These are phyloP conservation scores for Aristolochia contorta DNA, from an alignment of 164 flowering plant species.

Conservation along the genomic window DNA sequence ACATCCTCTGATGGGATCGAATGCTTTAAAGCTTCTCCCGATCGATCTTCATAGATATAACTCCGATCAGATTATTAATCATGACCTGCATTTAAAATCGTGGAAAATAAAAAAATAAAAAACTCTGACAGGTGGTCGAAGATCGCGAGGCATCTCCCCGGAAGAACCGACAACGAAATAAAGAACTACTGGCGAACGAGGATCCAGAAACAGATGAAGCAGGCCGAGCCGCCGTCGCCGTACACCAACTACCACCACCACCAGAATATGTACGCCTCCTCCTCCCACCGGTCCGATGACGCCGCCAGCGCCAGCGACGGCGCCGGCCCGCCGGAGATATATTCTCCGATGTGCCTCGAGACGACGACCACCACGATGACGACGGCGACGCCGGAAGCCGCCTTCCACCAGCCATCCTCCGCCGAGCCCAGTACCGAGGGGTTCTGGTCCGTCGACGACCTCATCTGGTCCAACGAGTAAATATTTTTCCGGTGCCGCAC, in stretches of 20 bases:
- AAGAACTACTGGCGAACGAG: constrained; percentile 61
- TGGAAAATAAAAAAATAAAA: too few species aligned
- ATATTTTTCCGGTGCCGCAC: background rate
- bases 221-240: background rate
- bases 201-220: constrained; percentile 10
- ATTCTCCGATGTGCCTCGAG: background rate
- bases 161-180: constrained; percentile 83
- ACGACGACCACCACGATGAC: background rate
- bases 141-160: constrained; percentile 71
- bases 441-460: constrained; percentile 9
- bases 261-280: background rate
- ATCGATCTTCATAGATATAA: too few species aligned
- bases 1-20: too few species aligned
- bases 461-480: constrained; percentile 5
- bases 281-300: too few species aligned
- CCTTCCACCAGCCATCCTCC: too few species aligned
- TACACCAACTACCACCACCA: too few species aligned
- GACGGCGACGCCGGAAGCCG: too few species aligned
- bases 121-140: constrained; percentile 53
- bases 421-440: too few species aligned
- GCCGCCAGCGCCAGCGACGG: background rate
- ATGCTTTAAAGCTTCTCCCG: too few species aligned
- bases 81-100: too few species aligned
- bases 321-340: background rate
- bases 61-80: too few species aligned